A percentile compares a stretch with the other conserved stretches of the same genome.
Evolutionary conservation across 139 green algal species (phyloP).

Genomic region (Closterium sp.): DNA sequence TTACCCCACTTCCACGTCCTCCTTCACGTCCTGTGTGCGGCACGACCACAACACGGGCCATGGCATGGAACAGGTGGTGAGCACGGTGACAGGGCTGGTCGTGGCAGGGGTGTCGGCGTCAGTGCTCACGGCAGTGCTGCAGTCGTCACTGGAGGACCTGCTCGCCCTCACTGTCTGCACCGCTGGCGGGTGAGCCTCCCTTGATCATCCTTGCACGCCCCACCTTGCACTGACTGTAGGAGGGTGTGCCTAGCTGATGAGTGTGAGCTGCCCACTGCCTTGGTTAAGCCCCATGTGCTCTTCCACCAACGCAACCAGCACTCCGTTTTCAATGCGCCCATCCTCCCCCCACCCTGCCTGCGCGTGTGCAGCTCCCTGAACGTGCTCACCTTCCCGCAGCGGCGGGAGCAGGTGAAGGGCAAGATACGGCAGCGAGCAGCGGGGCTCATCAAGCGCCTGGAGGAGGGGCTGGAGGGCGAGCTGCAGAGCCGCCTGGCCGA

Average conservation of each 20-base stretch:
- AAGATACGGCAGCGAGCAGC: slow-evolving; percentile 68
- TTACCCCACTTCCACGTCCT: not conserved
- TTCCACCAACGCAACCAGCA: too few species aligned
- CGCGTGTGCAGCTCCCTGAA: slow-evolving; percentile 64
- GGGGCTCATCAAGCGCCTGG: slow-evolving; percentile 60
- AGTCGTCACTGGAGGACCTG: slow-evolving; percentile 77
- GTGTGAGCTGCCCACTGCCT: too few species aligned
- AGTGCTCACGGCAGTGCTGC: slow-evolving; percentile 65
- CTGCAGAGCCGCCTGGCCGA: slow-evolving; percentile 9
- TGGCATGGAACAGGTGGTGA: slow-evolving; percentile 56
- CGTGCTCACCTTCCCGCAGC: slow-evolving; percentile 81
- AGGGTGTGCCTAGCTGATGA: too few species aligned
- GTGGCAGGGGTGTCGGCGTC: slow-evolving; percentile 63
- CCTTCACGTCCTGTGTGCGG: not conserved
- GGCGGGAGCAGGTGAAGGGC: slow-evolving; percentile 75
- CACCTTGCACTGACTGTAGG: not conserved
- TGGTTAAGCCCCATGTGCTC: too few species aligned
- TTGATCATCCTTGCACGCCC: not conserved
- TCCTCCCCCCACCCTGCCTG: slow-evolving; percentile 9
- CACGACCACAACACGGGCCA: not conserved
- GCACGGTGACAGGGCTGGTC: slow-evolving; percentile 65
- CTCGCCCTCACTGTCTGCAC: slow-evolving; percentile 62
- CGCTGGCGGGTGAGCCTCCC: slow-evolving; percentile 36
- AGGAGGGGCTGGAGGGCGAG: slow-evolving; percentile 60
- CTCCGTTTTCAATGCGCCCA: not conserved